Evolutionary conservation across 495 filamentous ascomycete species (phyloP).

Genomic region (Sordaria brevicollis): DNA sequence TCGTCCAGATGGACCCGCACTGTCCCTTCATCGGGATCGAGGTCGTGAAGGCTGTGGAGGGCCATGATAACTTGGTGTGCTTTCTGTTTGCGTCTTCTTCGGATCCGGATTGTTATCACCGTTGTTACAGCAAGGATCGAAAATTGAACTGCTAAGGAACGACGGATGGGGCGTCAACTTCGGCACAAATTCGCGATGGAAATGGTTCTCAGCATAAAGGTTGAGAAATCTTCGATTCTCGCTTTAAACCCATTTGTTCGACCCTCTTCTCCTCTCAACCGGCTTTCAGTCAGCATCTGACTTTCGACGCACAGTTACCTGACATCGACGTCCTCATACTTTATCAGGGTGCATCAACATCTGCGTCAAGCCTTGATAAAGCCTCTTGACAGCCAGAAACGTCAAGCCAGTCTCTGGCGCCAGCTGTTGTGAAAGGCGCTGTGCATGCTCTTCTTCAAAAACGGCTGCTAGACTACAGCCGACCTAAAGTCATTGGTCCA

Average conservation of each 20-base stretch:
- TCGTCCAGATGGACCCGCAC: conserved; percentile 15
- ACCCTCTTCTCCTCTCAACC: neutral
- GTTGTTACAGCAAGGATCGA: neutral
- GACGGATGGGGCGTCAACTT: neutral
- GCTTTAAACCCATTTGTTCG: neutral
- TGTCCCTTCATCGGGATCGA: conserved; percentile 21
- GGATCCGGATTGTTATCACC: neutral
- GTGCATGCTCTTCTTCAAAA: neutral
- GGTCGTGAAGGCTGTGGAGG: conserved; percentile 21
- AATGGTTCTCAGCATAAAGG: neutral
- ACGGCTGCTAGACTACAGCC: neutral
- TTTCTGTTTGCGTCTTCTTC: neutral
- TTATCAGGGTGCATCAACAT: neutral
- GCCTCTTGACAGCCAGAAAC: neutral
- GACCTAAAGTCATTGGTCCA: neutral
- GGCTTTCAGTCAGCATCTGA: neutral
- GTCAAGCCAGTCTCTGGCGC: neutral
- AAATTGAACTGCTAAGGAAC: neutral
- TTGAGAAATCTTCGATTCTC: neutral
- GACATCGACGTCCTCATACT: neutral
- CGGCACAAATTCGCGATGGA: neutral
- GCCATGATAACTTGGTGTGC: conserved; percentile 7
- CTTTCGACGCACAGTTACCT: neutral
- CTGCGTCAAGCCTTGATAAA: neutral
- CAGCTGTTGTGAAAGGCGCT: neutral